Base-by-base conservation (phyloP, 2,329 filamentous ascomycete genomes). In the Fusarium papillatum region DNA sequence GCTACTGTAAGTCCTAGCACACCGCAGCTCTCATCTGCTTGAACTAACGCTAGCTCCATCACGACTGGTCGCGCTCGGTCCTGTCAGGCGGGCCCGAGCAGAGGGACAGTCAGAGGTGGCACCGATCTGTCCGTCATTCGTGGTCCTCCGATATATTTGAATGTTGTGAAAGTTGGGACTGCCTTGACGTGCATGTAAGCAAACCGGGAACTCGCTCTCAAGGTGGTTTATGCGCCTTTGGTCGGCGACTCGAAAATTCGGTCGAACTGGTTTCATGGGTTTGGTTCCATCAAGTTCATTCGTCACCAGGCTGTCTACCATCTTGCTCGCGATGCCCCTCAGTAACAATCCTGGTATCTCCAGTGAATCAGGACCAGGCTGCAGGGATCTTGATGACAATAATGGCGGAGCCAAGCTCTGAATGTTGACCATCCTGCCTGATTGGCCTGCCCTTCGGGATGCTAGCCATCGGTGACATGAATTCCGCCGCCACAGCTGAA, bases 401-500 rank as follows among this genome's bases (percentile, higher is more conserved):
- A 73, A 71, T 63, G 43, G 69, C 60, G 63, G 61, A 69, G 66
- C 67, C 65, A 74, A 68, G 68, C 64, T 69, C 57, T 29, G 10
- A 50, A 26, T 59, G 70, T 67, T 63, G 57, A 62, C 55, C 63
- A 34, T 48, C 31, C 19, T 38, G n/a, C 53, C 17, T 74, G 63
- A 72, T 75, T 69, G 70, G 76, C 48, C 68, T 73, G 41, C 43
- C 60, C 66, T 55, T 70, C 59, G 62, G 66, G 53, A 70, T 70
- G 66, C 70, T 71, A 39, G 61, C 73, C 64, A 63, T 68, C 39
- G 70, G 72, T 72, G 73, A 76, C 72, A 75, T 75, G 55, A 76
- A 71, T 73, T 75, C 57, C 69, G 73, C 75, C 74, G 71, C 78
- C 70, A 72, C 69, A 72, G 72, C 69, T 77, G 70, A 66, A 69